These are phyloP conservation scores for Selaginella tamariscina DNA, from an alignment of 75 land plant species.

Conservation along the genomic window DNA sequence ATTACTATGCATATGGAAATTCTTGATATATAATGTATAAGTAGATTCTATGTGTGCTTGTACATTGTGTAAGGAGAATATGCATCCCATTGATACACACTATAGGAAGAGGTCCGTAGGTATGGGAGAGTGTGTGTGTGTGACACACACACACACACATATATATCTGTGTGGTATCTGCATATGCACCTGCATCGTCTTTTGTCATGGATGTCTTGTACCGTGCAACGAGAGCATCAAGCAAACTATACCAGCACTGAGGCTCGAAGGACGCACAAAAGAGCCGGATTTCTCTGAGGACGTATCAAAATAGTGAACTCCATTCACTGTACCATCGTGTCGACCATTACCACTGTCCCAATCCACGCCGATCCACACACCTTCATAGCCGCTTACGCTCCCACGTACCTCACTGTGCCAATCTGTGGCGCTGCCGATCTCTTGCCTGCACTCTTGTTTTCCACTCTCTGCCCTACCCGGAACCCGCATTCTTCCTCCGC, in stretches of 20 bases:
- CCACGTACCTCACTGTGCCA: slow-evolving; percentile 72
- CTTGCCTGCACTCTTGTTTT: not conserved
- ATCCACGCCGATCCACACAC: slow-evolving; percentile 78
- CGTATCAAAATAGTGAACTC: slow-evolving; percentile 55
- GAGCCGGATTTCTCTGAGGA: slow-evolving; percentile 40
- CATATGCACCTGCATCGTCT: slow-evolving; percentile 1
- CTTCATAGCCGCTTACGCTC: slow-evolving; percentile 58
- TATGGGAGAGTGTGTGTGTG: no score
- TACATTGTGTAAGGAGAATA: no score
- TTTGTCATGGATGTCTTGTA: slow-evolving; percentile 9
- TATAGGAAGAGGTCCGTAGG: no score
- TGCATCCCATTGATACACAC: no score
- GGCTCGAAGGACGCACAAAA: slow-evolving; percentile 43
- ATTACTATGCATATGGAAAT: no score
- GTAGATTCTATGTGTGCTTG: no score
- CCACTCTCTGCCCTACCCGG: not conserved
- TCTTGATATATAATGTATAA: no score
- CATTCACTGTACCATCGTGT: slow-evolving; percentile 67
- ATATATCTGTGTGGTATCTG: no score
- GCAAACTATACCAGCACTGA: slow-evolving; percentile 33
- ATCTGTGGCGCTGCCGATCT: slow-evolving; percentile 16
- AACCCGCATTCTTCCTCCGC: not conserved
- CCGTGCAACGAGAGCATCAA: slow-evolving; percentile 13
- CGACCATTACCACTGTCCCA: slow-evolving; percentile 72
- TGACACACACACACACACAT: no score